Percentiles rank a stretch among this genome's conserved stretches.
These are phyloP conservation scores for Aspergillus homomorphus DNA, from an alignment of 495 filamentous ascomycete genomes.

Conservation along the genomic window DNA sequence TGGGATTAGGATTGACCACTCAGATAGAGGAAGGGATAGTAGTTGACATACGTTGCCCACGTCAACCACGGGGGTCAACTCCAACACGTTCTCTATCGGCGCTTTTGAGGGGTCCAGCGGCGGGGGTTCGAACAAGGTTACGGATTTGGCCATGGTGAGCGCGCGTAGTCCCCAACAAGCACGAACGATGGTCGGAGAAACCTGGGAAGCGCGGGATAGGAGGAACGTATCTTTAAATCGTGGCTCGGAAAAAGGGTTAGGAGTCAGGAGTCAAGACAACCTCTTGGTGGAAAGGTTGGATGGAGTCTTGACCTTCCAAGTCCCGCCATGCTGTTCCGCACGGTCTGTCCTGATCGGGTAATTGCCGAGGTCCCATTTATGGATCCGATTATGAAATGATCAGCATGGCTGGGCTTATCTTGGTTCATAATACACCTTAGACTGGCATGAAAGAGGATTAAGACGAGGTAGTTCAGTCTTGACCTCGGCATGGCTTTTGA, in stretches of 20 bases:
- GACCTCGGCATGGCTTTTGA: not conserved
- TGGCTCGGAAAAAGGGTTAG: not conserved
- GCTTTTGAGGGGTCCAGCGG: slow-evolving; percentile 68
- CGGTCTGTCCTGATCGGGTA: slow-evolving; percentile 20
- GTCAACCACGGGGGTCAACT: slow-evolving; percentile 74
- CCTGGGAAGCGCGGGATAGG: not conserved
- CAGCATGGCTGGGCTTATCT: not conserved
- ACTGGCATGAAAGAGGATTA: not conserved
- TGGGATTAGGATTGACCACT: not conserved
- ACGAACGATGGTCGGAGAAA: not conserved
- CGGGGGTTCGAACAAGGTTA: slow-evolving; percentile 77
- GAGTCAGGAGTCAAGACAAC: not conserved
- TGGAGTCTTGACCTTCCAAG: slow-evolving; percentile 3
- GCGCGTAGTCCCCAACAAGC: not conserved
- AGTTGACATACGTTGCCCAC: slow-evolving; percentile 66
- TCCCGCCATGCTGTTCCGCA: slow-evolving; percentile 9
- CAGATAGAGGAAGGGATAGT: not conserved
- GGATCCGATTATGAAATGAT: not conserved
- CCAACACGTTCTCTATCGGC: slow-evolving; percentile 82
- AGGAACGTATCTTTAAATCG: not conserved
- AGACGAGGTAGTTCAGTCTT: not conserved
- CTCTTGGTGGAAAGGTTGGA: not conserved
- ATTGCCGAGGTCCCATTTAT: slow-evolving; percentile 21
- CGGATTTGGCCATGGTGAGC: slow-evolving; percentile 31
- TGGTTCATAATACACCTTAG: not conserved